Evolutionary conservation across 257 asterid genomes (phyloP).

Genomic region (Solanum rostratum): DNA sequence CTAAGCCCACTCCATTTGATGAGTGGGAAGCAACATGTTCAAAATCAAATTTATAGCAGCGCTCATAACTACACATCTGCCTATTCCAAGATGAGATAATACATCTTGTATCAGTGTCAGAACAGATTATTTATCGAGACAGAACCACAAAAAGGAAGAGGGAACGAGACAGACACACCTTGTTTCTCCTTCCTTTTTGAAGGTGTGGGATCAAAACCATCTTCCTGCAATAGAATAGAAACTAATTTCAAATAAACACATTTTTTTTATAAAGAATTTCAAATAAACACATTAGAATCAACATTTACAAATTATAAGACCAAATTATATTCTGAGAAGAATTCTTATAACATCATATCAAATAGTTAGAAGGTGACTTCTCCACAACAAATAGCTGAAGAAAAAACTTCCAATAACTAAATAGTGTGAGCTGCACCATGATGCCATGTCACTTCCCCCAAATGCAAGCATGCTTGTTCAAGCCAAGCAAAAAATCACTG

Average conservation of each 20-base stretch:
- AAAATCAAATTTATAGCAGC: neutral
- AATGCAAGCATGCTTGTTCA: neutral
- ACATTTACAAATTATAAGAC: neutral
- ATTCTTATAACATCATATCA: neutral
- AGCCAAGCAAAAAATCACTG: neutral
- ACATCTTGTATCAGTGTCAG: neutral
- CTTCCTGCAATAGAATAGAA: slow-evolving; percentile 35
- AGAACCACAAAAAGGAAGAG: neutral
- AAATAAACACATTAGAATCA: neutral
- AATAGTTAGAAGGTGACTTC: neutral
- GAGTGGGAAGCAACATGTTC: neutral
- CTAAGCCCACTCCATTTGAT: neutral
- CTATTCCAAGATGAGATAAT: neutral
- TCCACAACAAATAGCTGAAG: neutral
- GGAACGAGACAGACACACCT: slow-evolving; percentile 28
- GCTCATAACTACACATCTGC: neutral
- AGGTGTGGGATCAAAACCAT: slow-evolving; percentile 27
- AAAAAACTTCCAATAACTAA: neutral
- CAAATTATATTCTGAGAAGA: neutral
- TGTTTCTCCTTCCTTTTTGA: slow-evolving; percentile 33
- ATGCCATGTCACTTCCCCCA: neutral
- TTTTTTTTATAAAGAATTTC: too few species aligned
- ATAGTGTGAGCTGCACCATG: neutral
- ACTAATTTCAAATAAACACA: slow-evolving; percentile 1
- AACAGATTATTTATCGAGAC: neutral